Percentiles rank a stretch among this genome's conserved stretches.
Evolutionary conservation across 2,329 filamentous ascomycete species (phyloP).

Genomic region (Verticillium nubilum): DNA sequence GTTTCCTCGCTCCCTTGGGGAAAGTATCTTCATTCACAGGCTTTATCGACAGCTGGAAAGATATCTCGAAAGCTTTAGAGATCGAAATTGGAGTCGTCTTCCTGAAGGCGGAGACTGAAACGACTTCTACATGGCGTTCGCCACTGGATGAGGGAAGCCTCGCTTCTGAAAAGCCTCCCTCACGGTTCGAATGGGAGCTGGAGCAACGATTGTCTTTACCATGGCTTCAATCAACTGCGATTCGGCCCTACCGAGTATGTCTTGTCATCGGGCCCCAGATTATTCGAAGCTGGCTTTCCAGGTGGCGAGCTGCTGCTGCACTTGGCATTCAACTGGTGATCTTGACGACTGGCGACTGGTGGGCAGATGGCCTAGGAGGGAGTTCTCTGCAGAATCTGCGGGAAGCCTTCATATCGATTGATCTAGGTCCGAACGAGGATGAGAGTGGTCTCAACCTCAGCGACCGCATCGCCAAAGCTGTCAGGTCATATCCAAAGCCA

Average conservation of each 20-base stretch:
- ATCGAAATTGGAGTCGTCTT: neutral
- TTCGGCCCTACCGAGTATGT: neutral
- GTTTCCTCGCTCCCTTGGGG: neutral
- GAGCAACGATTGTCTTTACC: neutral
- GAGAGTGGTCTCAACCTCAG: slow-evolving; percentile 11
- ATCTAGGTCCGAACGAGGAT: slow-evolving; percentile 18
- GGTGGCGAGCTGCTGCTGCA: slow-evolving; percentile 16
- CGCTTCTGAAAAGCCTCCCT: neutral
- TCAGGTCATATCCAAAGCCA: slow-evolving; percentile 14
- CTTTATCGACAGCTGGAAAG: neutral
- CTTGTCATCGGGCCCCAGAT: neutral
- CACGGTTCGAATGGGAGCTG: neutral
- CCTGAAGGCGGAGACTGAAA: neutral
- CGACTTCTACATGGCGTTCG: too few species aligned
- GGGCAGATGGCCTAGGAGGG: slow-evolving; percentile 16
- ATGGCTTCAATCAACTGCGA: neutral
- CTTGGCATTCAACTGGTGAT: slow-evolving; percentile 30
- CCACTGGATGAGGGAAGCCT: too few species aligned
- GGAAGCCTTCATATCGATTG: slow-evolving; percentile 24
- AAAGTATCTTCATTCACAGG: neutral
- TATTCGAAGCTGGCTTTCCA: neutral
- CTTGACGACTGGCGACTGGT: slow-evolving; percentile 29
- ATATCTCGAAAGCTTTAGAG: neutral
- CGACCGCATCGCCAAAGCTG: slow-evolving; percentile 21
- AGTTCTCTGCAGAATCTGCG: slow-evolving; percentile 17